Base-by-base conservation (phyloP, 257 asterid genomes). In the Penstemon barbatus region DNA sequence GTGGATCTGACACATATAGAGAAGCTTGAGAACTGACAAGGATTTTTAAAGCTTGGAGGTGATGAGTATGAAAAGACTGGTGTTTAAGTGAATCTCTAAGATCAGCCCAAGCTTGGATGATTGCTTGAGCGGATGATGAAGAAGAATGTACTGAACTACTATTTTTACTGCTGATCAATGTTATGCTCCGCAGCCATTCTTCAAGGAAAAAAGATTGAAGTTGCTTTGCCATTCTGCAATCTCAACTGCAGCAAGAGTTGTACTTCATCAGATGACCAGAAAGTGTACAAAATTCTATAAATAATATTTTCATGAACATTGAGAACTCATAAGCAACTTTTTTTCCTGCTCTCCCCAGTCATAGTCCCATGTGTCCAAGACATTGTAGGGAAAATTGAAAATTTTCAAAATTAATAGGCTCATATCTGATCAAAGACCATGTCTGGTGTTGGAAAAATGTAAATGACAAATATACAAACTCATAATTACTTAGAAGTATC, bases 91-190 rank as follows among this genome's bases (percentile, higher is more conserved):
- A 84, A 52, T 80, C 89, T 78, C 99, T 81, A 64, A 93, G 88
- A 78, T 86, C 89, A 51, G 95, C 85, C 99, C 99, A 93, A 64
- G 99, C 92, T 86, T 82, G 89, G 73, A 93, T 90, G 68, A 93
- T 83, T 74, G 77, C 80, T 82, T 80, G 92, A 61, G 96, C 95
- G 18, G 95, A 82, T 60, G 81, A 65, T 40, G 82, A 62, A 67
- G 93, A 77, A 64, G 84, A 77, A 45, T 67, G 81, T 19, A 11
- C 63, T 18, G 74, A 71, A 37, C 76, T 69, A 77, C 60, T 63
- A 49, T 68, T 79, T 61, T 60, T 77, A 70, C 67, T 74, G 71
- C 63, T 79, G 39, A 68, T 68, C 7, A 74, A 54, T 54, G 73
- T 66, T 70, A 65, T 64, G 61, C 72, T 81, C 67, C 66, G 76